Conservation (phyloP, 306 rosid genomes). For the Canavalia ensiformis region DNA sequence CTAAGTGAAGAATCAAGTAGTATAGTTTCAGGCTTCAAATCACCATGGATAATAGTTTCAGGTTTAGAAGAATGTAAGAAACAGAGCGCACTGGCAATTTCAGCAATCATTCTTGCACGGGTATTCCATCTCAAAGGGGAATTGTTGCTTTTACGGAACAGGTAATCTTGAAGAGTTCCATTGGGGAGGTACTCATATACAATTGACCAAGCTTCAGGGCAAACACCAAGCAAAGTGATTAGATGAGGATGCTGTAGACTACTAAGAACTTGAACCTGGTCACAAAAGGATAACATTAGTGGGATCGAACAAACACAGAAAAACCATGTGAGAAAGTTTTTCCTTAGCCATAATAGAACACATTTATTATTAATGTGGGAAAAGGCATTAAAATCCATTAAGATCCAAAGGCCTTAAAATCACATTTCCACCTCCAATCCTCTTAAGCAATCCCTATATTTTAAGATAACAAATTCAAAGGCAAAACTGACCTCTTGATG, state of each 20-base stretch:
- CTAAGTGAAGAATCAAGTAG: slow-evolving; percentile 71
- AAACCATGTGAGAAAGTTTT: background rate
- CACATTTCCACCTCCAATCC: slow-evolving; percentile 18
- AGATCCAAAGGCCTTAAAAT: slow-evolving; percentile 21
- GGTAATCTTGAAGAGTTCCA: slow-evolving; percentile 82
- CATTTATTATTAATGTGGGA: background rate
- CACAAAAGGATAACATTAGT: slow-evolving; percentile 45
- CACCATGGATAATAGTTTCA: slow-evolving; percentile 81
- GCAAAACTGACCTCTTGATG: slow-evolving; percentile 74
- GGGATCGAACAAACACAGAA: slow-evolving; percentile 32
- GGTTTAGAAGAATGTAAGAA: slow-evolving; percentile 90
- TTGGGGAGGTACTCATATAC: slow-evolving; percentile 83
- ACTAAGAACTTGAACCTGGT: slow-evolving; percentile 85
- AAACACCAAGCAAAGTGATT: slow-evolving; percentile 84
- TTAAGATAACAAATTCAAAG: slow-evolving; percentile 22
- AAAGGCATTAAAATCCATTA: background rate
- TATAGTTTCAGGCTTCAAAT: slow-evolving; percentile 76
- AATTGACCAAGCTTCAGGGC: slow-evolving; percentile 87
- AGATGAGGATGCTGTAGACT: slow-evolving; percentile 88
- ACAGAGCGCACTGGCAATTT: slow-evolving; percentile 89
- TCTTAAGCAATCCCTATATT: slow-evolving; percentile 15
- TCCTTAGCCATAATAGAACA: background rate
- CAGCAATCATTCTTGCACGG: slow-evolving; percentile 74
- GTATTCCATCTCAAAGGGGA: slow-evolving; percentile 74
- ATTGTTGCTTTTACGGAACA: slow-evolving; percentile 65